A percentile compares a stretch with the other conserved stretches of the same genome.
These are phyloP conservation scores for Decorospora gaudefroyi DNA, from an alignment of 2,329 filamentous ascomycete genomes.

Conservation along the genomic window DNA sequence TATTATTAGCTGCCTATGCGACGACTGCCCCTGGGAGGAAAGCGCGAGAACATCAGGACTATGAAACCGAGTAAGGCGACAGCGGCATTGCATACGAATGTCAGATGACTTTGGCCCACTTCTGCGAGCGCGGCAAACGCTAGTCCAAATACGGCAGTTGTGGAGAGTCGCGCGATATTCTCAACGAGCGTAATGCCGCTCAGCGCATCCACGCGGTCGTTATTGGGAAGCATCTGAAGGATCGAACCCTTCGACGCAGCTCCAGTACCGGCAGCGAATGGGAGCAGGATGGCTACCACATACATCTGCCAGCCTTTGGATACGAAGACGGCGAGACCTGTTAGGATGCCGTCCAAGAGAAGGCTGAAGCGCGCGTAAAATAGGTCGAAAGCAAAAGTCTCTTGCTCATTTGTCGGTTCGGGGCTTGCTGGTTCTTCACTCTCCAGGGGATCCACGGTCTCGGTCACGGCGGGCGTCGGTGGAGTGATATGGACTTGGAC, in stretches of 20 bases:
- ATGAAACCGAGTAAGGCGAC: constrained; percentile 59
- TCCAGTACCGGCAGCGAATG: constrained; percentile 70
- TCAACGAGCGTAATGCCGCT: constrained; percentile 72
- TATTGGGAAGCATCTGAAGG: constrained; percentile 67
- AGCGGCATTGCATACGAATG: constrained; percentile 69
- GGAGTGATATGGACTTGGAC: constrained; percentile 33
- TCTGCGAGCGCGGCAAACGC: constrained; percentile 67
- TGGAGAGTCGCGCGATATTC: constrained; percentile 67
- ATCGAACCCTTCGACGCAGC: constrained; percentile 75
- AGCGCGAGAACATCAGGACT: constrained; percentile 53
- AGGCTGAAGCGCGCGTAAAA: constrained; percentile 69
- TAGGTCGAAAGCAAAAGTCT: constrained; percentile 66
- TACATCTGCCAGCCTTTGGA: constrained; percentile 70
- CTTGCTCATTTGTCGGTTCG: constrained; percentile 47
- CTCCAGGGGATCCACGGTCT: constrained; percentile 55
- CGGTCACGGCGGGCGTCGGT: constrained; percentile 37
- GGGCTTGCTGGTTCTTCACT: constrained; percentile 55
- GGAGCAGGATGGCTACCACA: constrained; percentile 66
- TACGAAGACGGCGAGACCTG: constrained; percentile 65
- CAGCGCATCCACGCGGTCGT: constrained; percentile 67
- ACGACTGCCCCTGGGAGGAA: constrained; percentile 51
- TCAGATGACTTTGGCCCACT: constrained; percentile 63
- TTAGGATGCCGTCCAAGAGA: constrained; percentile 66
- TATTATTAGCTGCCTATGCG: constrained; percentile 3
- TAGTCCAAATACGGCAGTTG: constrained; percentile 67